Evolutionary conservation across 208 protist genomes (phyloP).

Genomic region (Trichomonas vaginalis): DNA sequence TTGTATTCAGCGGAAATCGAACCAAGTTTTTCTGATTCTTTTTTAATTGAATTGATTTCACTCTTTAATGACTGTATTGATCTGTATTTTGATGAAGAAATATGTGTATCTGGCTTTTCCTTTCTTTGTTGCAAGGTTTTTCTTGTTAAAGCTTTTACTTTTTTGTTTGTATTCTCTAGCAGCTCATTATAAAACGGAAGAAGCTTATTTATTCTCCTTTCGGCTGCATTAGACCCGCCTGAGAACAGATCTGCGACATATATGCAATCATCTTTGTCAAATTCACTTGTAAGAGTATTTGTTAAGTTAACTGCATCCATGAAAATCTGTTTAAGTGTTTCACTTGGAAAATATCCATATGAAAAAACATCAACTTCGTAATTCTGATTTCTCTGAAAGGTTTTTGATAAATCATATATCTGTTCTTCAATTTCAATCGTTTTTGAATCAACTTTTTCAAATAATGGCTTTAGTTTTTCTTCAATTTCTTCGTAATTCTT

Average conservation of each 20-base stretch:
- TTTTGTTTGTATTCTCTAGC: not conserved
- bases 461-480: not conserved
- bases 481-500: not conserved
- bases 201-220: not conserved
- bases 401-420: not conserved
- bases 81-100: not conserved
- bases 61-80: not conserved
- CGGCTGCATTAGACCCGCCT: not conserved
- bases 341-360: not conserved
- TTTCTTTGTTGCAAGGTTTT: not conserved
- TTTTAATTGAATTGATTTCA: not conserved
- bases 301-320: not conserved
- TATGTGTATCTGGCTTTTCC: too few species aligned
- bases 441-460: not conserved
- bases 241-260: not conserved
- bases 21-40: not conserved
- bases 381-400: not conserved
- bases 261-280: not conserved
- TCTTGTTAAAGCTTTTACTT: not conserved
- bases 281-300: not conserved
- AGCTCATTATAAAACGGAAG: not conserved
- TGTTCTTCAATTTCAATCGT: not conserved
- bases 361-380: not conserved
- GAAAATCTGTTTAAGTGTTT: not conserved
- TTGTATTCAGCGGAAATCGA: not conserved